Conservation (phyloP, 2,329 filamentous ascomycete genomes). For the Fusarium sp. region DNA sequence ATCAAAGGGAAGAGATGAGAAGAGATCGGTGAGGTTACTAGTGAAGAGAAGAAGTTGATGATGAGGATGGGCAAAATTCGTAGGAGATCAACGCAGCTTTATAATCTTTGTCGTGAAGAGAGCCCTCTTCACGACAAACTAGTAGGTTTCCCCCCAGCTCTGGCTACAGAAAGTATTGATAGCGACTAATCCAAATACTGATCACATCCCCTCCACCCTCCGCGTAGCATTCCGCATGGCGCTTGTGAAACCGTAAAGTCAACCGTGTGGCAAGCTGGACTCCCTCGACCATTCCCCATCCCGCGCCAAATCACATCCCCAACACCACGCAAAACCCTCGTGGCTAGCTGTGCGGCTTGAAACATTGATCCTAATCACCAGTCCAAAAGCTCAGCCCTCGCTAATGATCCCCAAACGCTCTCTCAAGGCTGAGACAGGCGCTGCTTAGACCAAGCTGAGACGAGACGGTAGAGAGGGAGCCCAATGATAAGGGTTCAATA, state of each 20-base stretch:
- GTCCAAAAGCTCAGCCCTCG: neutral
- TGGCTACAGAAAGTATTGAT: neutral
- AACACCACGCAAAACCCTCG: neutral
- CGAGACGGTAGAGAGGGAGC: neutral
- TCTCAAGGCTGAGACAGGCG: neutral
- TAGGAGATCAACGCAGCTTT: fast-evolving
- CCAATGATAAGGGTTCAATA: neutral
- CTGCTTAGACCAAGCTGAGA: neutral
- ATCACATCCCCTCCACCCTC: neutral
- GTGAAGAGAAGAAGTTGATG: neutral
- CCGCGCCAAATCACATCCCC: neutral
- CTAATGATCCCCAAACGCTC: neutral
- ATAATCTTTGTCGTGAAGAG: no score
- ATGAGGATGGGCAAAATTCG: fast-evolving
- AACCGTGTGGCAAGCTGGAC: neutral
- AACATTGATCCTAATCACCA: neutral
- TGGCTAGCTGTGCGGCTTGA: neutral
- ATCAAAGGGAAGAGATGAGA: no score
- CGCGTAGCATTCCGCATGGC: neutral
- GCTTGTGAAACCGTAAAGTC: neutral
- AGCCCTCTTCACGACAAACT: fast-evolving
- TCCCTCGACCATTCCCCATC: neutral
- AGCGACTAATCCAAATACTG: neutral
- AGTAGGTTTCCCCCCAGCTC: neutral
- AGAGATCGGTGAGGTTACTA: no score